Base-by-base conservation (phyloP, 345 rosid species). In the Brassica cretica region DNA sequence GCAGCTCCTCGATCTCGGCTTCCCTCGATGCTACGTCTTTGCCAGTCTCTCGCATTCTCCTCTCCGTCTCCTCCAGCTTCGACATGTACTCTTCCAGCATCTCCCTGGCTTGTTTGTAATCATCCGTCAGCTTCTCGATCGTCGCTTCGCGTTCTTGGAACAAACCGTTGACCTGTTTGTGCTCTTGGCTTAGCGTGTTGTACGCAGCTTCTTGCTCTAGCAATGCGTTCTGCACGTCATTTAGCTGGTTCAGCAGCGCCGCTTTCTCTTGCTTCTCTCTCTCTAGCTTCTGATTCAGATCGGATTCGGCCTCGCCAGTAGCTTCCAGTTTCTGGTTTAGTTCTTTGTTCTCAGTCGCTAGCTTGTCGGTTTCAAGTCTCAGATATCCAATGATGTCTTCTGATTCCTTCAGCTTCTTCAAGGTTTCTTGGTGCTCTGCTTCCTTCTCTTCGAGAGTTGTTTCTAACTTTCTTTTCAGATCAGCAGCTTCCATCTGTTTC, bases 401-500 rank as follows among this genome's bases (percentile, higher is more conserved):
- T 39, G 86, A 80, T 76, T 84, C 91, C 66, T 84, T 81, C 4
- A 85, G 44, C 86, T 87, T 87, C 74, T 78, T 82, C 78, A 84
- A 74, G 74, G 87, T 83, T 29, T 86, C 70, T 69, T 66, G 82
- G 81, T 86, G 73, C 64, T 85, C 93, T 60, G 64, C 64, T 60
- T 60, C 64, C 16, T 25, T 60, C 5, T 60, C 64, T 84, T 83
- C 96, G 30, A 27, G 60, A 12, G 75, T 16, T 63, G 81, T 80
- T 5, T 77, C 80, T 84, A 90, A 73, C 86, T 84, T 88, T 32
- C 60, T 79, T 80, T 78, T 86, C 80, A 60, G 33, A 6, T 60
- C 64, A 72, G 74, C 87, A 8, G 78, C 76, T 76, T 87, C 89
- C 46, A 87, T 88, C 78, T 95, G 91, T 83, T 84, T 84, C 85